phyloP scores from a whole-genome alignment of 805 yeast genomes.

The Candida ponderosae region DNA sequence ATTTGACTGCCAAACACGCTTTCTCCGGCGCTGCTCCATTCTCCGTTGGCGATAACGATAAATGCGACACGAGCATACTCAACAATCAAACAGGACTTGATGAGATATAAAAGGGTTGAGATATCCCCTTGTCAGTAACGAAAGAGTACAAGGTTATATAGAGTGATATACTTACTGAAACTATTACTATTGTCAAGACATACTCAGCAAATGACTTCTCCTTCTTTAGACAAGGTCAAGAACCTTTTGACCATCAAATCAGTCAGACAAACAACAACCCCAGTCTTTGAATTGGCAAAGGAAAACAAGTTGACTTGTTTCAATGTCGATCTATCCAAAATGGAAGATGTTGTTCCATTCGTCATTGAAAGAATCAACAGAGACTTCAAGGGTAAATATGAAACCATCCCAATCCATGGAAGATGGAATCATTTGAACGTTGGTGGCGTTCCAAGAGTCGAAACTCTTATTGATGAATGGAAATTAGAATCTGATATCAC shows the following conservation, averaged over 20 bases:
- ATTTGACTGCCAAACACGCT: no score
- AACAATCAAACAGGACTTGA: no score
- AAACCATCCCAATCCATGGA: conserved; percentile 55
- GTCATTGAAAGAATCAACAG: conserved; percentile 32
- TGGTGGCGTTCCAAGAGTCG: conserved; percentile 37
- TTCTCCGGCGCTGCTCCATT: no score
- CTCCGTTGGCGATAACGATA: no score
- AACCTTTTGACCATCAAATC: conserved; percentile 37
- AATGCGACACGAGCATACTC: no score
- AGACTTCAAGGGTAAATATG: conserved; percentile 36
- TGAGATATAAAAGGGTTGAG: no score
- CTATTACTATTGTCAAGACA: no score
- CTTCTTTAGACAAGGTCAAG: not conserved
- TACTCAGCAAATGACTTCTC: no score
- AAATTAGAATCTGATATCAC: conserved; percentile 19
- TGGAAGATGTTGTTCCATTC: conserved; percentile 36
- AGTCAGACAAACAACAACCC: conserved; percentile 43
- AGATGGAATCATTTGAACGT: conserved; percentile 60
- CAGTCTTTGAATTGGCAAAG: conserved; percentile 34
- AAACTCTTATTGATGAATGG: conserved; percentile 33
- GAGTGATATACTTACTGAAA: no score
- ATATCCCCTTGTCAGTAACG: no score
- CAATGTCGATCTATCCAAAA: conserved; percentile 34
- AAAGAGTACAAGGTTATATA: no score
- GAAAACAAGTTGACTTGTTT: conserved; percentile 31